Conservation (phyloP, 192 early-diverging fungal species). For the Linnemannia zychae region DNA sequence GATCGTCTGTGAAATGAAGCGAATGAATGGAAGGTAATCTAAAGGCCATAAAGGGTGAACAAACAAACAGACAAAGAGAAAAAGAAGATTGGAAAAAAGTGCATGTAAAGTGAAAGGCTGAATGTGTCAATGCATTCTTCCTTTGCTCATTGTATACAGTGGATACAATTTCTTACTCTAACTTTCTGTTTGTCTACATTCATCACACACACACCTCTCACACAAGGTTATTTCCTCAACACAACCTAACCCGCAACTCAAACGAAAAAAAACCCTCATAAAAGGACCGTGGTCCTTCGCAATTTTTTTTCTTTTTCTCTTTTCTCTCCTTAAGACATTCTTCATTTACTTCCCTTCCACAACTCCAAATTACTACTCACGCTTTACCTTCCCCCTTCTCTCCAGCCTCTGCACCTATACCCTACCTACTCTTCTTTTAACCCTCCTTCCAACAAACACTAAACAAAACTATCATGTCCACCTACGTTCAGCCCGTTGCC, state of each 20-base stretch:
- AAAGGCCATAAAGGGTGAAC: neutral
- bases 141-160: neutral
- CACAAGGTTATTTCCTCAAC: neutral
- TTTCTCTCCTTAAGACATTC: constrained; percentile 32
- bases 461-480: constrained; percentile 28
- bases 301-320: constrained; percentile 8
- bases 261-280: neutral
- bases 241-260: neutral
- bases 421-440: neutral
- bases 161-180: neutral
- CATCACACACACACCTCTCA: neutral
- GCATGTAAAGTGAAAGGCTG: neutral
- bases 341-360: constrained; percentile 22
- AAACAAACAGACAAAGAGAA: neutral
- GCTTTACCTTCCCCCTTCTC: neutral
- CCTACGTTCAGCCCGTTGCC: constrained; percentile 48
- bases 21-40: neutral
- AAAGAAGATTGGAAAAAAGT: constrained; percentile 2
- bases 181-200: neutral
- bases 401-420: neutral
- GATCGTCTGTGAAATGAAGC: neutral
- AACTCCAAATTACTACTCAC: constrained; percentile 40
- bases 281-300: constrained; percentile 8
- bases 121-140: neutral
- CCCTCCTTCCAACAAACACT: neutral